Conservation (phyloP, 202 grass and related monocot genomes). For the Hordeum pubiflorum region DNA sequence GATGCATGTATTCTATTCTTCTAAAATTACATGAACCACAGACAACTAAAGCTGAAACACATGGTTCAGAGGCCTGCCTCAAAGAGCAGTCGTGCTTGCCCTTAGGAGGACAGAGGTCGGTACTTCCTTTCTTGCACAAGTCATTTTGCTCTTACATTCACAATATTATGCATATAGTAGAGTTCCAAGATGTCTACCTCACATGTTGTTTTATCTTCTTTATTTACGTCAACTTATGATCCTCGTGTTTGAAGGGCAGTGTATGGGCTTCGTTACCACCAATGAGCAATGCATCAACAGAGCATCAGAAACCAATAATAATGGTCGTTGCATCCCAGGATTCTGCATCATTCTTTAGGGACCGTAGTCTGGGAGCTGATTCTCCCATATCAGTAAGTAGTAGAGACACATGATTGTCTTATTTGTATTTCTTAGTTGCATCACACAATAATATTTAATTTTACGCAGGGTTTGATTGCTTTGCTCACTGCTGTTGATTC, state of each 20-base stretch:
- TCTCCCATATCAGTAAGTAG: conserved; percentile 88
- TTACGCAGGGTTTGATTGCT: conserved; percentile 83
- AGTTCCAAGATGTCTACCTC: conserved; percentile 4
- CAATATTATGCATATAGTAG: conserved; percentile 4
- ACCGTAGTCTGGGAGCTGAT: conserved; percentile 80
- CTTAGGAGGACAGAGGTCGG: conserved; percentile 88
- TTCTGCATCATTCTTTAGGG: conserved; percentile 86
- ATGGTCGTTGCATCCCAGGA: conserved; percentile 69
- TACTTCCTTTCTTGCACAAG: conserved; percentile 7
- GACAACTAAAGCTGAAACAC: conserved; percentile 77
- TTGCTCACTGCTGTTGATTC: conserved; percentile 93
- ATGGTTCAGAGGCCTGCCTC: conserved; percentile 85
- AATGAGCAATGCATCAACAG: conserved; percentile 51
- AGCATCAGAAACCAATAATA: conserved; percentile 65
- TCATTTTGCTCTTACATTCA: conserved; percentile 6
- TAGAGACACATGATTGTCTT: neutral
- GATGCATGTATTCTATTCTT: conserved; percentile 21
- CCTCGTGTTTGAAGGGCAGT: conserved; percentile 84
- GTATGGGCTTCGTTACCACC: conserved; percentile 91
- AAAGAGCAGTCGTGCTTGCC: conserved; percentile 72
- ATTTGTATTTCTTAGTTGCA: neutral
- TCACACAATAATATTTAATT: conserved; percentile 10
- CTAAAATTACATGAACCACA: conserved; percentile 34
- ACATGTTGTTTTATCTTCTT: conserved; percentile 5
- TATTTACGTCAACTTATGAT: conserved; percentile 37